Base-by-base conservation (phyloP, 768 basidiomycete species). In the Kwoniella dendrophila region DNA sequence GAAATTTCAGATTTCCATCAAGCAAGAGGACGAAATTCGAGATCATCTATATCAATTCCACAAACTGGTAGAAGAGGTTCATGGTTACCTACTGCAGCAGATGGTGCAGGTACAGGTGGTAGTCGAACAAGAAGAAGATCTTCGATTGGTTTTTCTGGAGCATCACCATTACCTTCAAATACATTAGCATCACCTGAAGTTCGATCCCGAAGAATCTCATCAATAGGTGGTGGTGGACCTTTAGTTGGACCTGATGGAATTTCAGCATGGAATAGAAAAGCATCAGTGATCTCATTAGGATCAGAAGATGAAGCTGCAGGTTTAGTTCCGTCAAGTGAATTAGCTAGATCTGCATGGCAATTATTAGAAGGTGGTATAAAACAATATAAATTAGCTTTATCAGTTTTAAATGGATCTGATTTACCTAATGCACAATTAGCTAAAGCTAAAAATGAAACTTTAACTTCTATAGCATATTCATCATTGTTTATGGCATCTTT, bases 371-470 rank as follows among this genome's bases (percentile, higher is more conserved):
- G 64, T 12, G 63, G 72, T 22, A 58, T 76, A 51, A 76, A 76
- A 59, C 74, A 78, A 38, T 74, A 76, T 68, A 79, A 79, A 52
- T 56, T 72, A n/a, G 68, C 75, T 18, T 59, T 79, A 14, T 66
- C 73, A 26, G 64, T 77, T 20, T 58, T 78, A 8, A 64, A 72
- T 22, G 38, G 62, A 11, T 65, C 70, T 6, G 69, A 74, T 33
- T 51, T 74, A 14, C 69, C 76, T 2, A 30, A 68, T 8, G 64
- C 64, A 4, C 57, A 63, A n/a, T 64, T 78, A 11, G 73, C 74
- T 11, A 65, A 63, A 48, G 67, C 64, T 36, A 74, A 76, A 44
- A 63, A 73, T 14, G 70, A 73, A 1, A 66, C 71, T 29, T 68
- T 80, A 22, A 66, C 68, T 29, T 55, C 69, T 12, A 73, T 78